Evolutionary conservation across 805 yeast species (phyloP).

Genomic region (Metschnikowia kunwiensis): DNA sequence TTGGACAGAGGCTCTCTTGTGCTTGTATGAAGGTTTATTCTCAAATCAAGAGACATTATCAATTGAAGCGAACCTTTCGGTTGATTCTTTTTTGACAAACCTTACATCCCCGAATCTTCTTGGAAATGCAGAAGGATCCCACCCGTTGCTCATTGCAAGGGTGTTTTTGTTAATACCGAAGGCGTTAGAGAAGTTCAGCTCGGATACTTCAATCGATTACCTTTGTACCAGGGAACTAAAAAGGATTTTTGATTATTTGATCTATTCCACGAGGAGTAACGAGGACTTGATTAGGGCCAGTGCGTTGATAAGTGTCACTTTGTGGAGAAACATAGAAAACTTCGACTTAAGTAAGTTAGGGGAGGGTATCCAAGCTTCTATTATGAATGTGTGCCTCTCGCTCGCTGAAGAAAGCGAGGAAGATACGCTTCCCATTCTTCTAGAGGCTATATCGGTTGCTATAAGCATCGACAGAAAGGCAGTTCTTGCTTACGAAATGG

Average conservation of each 20-base stretch:
- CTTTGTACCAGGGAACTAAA: neutral
- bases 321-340: constrained; percentile 34
- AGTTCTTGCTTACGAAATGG: constrained; percentile 19
- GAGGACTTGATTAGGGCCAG: constrained; percentile 27
- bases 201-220: constrained; percentile 25
- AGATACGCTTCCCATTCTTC: constrained; percentile 70
- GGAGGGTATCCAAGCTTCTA: constrained; percentile 28
- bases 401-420: constrained; percentile 66
- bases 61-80: constrained; percentile 16
- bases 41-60: constrained; percentile 36
- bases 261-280: neutral
- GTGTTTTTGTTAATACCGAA: constrained; percentile 53
- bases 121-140: constrained; percentile 1
- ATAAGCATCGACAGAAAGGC: constrained; percentile 36
- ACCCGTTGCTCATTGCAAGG: constrained; percentile 47
- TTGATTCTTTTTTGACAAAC: constrained; percentile 10
- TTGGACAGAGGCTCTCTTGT: constrained; percentile 40
- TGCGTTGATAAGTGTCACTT: constrained; percentile 51
- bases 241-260: constrained; percentile 4
- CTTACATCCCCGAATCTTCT: constrained; percentile 5
- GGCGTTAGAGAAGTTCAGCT: constrained; percentile 51
- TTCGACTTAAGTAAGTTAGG: constrained; percentile 17
- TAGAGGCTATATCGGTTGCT: constrained; percentile 64
- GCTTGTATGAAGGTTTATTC: constrained; percentile 40
- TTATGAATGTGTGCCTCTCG: constrained; percentile 39